These are phyloP conservation scores for Corymbia citriodora DNA, from an alignment of 441 rosid species.

Conservation along the genomic window DNA sequence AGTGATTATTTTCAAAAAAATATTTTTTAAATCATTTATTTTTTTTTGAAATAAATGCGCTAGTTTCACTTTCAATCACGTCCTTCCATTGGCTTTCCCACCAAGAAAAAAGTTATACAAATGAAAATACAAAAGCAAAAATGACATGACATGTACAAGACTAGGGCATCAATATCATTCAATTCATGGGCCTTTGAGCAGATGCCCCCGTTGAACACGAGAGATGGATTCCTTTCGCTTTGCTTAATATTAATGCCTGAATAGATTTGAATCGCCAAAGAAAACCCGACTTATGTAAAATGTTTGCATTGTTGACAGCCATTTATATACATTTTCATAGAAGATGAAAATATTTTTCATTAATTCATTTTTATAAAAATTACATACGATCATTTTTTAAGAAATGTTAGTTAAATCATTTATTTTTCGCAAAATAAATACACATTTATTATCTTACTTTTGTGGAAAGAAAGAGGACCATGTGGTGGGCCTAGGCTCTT, in stretches of 20 bases:
- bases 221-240: not conserved
- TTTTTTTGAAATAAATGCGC: not conserved
- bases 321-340: not conserved
- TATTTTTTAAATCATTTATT: not conserved
- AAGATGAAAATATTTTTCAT: not conserved
- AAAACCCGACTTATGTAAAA: not conserved
- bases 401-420: not conserved
- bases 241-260: not conserved
- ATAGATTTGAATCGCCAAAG: not conserved
- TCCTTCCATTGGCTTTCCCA: not conserved
- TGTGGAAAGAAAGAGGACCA: not conserved
- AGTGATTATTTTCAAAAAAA: not conserved
- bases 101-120: not conserved
- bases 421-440: not conserved
- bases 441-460: not conserved
- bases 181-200: not conserved
- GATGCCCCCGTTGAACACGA: not conserved
- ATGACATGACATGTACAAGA: not conserved
- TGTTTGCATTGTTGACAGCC: not conserved
- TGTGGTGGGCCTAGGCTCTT: not conserved
- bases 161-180: not conserved
- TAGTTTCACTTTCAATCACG: not conserved
- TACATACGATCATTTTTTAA: rapidly evolving
- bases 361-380: not conserved
- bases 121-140: not conserved